Evolutionary conservation across 1,139 yeast genomes (phyloP).

Genomic region (Citeromyces hawaiiensis): DNA sequence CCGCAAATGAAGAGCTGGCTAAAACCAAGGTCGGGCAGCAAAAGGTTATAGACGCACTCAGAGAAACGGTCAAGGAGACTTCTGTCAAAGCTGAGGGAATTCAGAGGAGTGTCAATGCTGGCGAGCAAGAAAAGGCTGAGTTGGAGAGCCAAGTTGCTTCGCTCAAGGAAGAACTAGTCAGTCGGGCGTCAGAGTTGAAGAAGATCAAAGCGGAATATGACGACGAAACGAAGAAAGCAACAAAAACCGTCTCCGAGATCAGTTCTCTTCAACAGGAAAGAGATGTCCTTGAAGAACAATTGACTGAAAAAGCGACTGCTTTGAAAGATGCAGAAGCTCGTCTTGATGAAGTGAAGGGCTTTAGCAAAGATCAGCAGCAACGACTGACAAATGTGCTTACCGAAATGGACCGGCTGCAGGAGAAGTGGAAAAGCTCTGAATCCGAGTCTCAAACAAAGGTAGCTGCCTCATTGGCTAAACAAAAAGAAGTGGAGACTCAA

Average conservation of each 20-base stretch:
- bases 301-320: not conserved
- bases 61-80: not conserved
- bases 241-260: not conserved
- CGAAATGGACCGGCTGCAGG: slow-evolving; percentile 2
- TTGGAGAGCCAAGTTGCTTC: not conserved
- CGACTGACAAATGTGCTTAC: not conserved
- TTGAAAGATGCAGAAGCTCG: not conserved
- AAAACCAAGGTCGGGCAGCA: slow-evolving; percentile 2
- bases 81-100: not conserved
- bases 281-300: not conserved
- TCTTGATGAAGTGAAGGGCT: not conserved
- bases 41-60: slow-evolving; percentile 1
- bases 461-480: slow-evolving; percentile 1
- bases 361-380: not conserved
- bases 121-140: not conserved
- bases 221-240: not conserved
- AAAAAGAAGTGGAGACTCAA: slow-evolving; percentile 4
- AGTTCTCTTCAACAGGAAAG: not conserved
- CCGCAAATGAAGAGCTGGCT: slow-evolving; percentile 6
- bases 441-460: slow-evolving; percentile 1
- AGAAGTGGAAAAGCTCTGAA: slow-evolving; percentile 4
- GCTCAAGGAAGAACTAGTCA: not conserved
- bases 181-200: not conserved
- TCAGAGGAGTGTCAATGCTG: not conserved
- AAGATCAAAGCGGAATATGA: not conserved